Percentiles rank a stretch among this genome's conserved stretches.
Conservation (phyloP, 169 alveolate species). For the Perkinsus olseni region DNA sequence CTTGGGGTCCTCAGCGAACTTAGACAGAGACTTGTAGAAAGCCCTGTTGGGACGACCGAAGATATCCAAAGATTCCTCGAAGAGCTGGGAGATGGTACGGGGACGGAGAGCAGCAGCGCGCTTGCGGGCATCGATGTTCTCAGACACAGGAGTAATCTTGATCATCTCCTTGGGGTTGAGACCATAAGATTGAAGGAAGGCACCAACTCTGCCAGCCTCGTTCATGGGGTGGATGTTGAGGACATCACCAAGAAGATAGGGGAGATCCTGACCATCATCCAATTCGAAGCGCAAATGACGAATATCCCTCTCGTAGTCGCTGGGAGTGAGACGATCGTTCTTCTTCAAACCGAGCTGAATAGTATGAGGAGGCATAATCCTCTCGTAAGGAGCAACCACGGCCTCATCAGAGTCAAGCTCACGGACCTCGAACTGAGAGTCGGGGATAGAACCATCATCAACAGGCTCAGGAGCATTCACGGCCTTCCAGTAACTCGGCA, state of each 20-base stretch:
- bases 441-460: conserved; percentile 9
- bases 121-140: background rate
- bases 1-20: conserved; percentile 15
- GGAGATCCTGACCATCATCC: background rate
- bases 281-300: conserved; percentile 27
- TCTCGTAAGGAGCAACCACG: conserved; percentile 16
- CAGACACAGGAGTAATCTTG: background rate
- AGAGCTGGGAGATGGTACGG: conserved; percentile 23
- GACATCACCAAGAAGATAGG: conserved; percentile 27
- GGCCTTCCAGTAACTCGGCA: conserved; percentile 26
- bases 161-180: background rate
- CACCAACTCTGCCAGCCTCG: background rate
- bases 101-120: conserved; percentile 13
- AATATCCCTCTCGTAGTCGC: conserved; percentile 26
- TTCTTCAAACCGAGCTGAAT: conserved; percentile 7
- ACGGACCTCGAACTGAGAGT: background rate
- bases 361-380: conserved; percentile 29
- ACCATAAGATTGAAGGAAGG: background rate
- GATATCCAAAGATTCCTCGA: conserved; percentile 28
- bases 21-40: conserved; percentile 23
- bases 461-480: conserved; percentile 26
- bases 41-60: conserved; percentile 32
- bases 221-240: conserved; percentile 28
- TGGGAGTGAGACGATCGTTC: conserved; percentile 24
- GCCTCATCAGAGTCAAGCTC: conserved; percentile 8